Conservation (phyloP, 2,329 filamentous ascomycete genomes). For the Arachnomyces sp. region DNA sequence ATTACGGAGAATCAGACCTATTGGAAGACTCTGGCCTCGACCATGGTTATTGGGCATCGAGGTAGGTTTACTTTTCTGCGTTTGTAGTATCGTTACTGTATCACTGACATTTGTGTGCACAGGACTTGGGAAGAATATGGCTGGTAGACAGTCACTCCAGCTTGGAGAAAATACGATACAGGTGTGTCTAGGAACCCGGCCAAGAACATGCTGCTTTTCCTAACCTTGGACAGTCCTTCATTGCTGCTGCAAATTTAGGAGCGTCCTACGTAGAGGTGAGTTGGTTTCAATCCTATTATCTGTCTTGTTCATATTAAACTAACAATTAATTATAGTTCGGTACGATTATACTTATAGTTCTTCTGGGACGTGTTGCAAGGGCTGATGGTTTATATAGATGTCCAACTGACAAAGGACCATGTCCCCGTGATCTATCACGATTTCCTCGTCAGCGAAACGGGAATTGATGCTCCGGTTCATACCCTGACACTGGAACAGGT, state of each 20-base stretch:
- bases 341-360: constrained; percentile 9
- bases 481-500: constrained; percentile 83
- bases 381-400: constrained; percentile 60
- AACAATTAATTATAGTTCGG: constrained; percentile 16
- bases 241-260: constrained; percentile 87
- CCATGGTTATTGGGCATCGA: constrained; percentile 69
- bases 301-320: constrained; percentile 6
- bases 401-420: constrained; percentile 97
- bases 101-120: constrained; percentile 23
- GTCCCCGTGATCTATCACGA: constrained; percentile 98
- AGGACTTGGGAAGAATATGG: constrained; percentile 82
- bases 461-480: constrained; percentile 92
- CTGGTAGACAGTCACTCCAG: constrained; percentile 76
- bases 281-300: background rate
- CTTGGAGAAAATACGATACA: constrained; percentile 92
- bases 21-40: constrained; percentile 85
- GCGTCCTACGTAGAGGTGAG: constrained; percentile 60
- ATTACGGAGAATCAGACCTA: constrained; percentile 87
- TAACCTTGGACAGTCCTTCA: constrained; percentile 61
- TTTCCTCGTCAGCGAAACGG: constrained; percentile 94
- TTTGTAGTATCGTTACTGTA: background rate
- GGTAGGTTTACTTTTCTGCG: constrained; percentile 25
- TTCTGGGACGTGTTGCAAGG: constrained; percentile 41
- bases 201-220: constrained; percentile 1
- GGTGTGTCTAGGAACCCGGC: constrained; percentile 14